Evolutionary conservation across 2,329 filamentous ascomycete genomes (phyloP), one percentile per base, ranked within the genome.

Genomic region (Aspergillus glaucus): DNA sequence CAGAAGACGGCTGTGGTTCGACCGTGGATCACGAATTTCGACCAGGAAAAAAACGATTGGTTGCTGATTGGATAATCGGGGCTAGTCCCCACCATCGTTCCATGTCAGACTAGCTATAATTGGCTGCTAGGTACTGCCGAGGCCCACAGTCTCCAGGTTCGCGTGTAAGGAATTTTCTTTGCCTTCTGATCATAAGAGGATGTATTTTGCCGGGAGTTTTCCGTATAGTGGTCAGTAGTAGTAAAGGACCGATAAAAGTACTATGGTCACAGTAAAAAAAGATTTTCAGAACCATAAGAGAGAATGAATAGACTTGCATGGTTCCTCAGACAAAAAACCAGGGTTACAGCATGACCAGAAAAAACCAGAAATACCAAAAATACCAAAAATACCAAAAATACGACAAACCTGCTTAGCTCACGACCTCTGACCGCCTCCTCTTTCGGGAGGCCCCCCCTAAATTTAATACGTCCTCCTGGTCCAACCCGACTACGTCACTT

Each of bases 401-500:
- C 26, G 26, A 30, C 26, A 21, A 40, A 19, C 37, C 37, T 40
- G 51, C 53, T 60, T 54, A 55, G 51, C 51, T 58, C 52, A 55
- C 52, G 48, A 51, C 48, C 47, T 45, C 53, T 56, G 54, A 57
- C 58, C 57, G 55, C 57, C 58, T 59, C 55, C 58, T 56, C 57
- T 60, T 53, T 56, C 52, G 42, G 45, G 46, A 22, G 50, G 37
- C 48, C 50, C 59, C 63, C 63, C 37, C 63, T 62, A 65, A 67
- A 65, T 59, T 52, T 19, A 19, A 40, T 30, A 30, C 26, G 26
- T 30, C 26, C 26, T 30, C 26, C 26, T 61, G 62, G 55, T 56
- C 54, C 51, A 62, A 59, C 59, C 60, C 63, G 62, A 64, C 66
- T 68, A 67, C 66, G 66, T 68, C 66, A 68, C 65, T 59, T 56